Percentiles rank a stretch among this genome's conserved stretches.
Evolutionary conservation across 208 protist genomes (phyloP).

Genomic region (Leishmania amazonensis): DNA sequence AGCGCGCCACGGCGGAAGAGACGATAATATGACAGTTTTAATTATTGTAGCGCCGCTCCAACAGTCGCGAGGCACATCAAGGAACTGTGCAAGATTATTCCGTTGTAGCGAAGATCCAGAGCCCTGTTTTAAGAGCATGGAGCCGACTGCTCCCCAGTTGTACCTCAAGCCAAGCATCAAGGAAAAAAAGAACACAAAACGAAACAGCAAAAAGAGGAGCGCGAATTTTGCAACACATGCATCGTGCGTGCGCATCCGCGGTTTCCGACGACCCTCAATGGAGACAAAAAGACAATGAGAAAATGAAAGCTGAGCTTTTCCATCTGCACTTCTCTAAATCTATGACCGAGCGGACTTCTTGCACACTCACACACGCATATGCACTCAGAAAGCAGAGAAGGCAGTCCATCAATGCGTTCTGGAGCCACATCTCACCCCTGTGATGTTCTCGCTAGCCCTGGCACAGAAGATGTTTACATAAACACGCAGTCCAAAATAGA

Average conservation of each 20-base stretch:
- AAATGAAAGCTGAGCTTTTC: not conserved
- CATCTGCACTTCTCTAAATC: not conserved
- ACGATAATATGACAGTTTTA: not conserved
- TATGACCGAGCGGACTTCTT: not conserved
- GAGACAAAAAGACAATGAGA: not conserved
- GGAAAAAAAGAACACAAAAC: not conserved
- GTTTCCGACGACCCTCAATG: not conserved
- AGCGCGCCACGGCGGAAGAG: not conserved
- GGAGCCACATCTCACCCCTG: not conserved
- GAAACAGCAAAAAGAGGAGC: not conserved
- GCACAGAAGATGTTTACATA: not conserved
- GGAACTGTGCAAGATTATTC: not conserved
- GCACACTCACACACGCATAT: not conserved
- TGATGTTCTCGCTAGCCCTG: not conserved
- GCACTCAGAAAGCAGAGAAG: not conserved
- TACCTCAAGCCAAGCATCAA: not conserved
- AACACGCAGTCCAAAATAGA: not conserved
- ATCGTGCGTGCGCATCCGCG: not conserved
- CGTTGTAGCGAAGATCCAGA: not conserved
- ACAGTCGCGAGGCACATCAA: not conserved
- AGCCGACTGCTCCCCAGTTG: not conserved
- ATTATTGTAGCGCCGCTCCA: not conserved
- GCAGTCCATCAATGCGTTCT: not conserved
- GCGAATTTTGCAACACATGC: no score
- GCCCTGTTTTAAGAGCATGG: not conserved